phyloP scores from a whole-genome alignment of 805 yeast genomes.

The Starmerella apis region DNA sequence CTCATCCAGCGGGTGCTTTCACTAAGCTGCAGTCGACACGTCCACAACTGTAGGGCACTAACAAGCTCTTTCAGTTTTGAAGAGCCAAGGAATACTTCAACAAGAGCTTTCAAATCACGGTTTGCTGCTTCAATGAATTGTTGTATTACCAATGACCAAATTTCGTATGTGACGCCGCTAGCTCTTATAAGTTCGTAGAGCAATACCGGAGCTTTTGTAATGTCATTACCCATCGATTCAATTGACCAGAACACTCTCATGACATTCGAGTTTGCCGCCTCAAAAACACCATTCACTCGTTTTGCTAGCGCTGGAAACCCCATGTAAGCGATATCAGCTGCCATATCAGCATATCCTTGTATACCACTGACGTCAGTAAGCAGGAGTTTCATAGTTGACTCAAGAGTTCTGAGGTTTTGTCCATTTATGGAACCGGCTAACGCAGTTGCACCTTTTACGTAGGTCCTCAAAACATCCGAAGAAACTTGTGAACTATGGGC shows the following conservation, averaged over 20 bases:
- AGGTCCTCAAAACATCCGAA: not conserved
- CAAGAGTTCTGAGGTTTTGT: not conserved
- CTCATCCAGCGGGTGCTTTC: not conserved
- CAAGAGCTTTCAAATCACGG: not conserved
- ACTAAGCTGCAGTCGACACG: not conserved
- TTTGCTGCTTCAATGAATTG: not conserved
- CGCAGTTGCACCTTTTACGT: not conserved
- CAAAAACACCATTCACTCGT: not conserved
- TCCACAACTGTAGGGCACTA: conserved; percentile 1
- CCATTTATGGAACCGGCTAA: not conserved
- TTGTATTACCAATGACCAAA: not conserved
- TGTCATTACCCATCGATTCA: not conserved
- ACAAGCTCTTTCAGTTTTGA: not conserved
- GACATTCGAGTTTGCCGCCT: not conserved
- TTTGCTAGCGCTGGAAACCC: not conserved
- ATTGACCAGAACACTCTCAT: not conserved
- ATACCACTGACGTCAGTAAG: not conserved
- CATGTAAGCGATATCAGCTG: not conserved
- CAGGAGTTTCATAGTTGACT: not conserved
- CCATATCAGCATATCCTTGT: not conserved
- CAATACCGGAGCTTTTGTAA: not conserved
- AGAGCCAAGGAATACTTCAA: not conserved
- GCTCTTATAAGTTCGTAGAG: not conserved
- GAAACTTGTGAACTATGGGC: not conserved
- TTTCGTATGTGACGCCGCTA: not conserved